Conservation (phyloP, 768 basidiomycete genomes). For the Boletales sp. region DNA sequence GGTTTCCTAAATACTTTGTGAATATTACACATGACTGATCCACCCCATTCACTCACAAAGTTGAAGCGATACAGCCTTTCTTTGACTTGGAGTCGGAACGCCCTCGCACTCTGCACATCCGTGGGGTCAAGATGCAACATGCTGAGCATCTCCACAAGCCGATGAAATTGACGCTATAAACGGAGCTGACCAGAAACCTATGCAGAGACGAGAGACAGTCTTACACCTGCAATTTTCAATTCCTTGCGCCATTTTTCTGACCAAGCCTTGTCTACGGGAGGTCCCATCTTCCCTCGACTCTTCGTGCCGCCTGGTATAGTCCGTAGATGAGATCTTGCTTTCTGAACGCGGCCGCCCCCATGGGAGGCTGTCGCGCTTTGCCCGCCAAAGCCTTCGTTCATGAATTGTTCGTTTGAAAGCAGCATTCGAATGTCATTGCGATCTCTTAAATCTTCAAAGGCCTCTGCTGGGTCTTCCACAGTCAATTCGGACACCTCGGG, state of each 20-base stretch:
- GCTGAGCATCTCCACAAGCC: constrained; percentile 89
- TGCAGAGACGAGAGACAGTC: constrained; percentile 10
- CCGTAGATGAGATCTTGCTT: constrained; percentile 39
- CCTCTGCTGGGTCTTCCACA: constrained; percentile 97
- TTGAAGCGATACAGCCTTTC: constrained; percentile 94
- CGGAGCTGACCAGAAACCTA: background rate
- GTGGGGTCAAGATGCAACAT: constrained; percentile 63
- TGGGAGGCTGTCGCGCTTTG: constrained; percentile 36
- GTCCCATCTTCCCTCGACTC: constrained; percentile 62
- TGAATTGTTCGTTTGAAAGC: constrained; percentile 58
- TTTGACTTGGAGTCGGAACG: constrained; percentile 89
- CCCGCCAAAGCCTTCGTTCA: constrained; percentile 63
- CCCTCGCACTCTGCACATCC: constrained; percentile 51
- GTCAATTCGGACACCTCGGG: constrained; percentile 85
- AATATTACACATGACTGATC: background rate
- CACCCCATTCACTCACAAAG: constrained; percentile 55
- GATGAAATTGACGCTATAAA: constrained; percentile 84
- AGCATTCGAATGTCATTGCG: constrained; percentile 86
- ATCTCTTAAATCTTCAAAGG: constrained; percentile 94
- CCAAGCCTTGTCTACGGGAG: constrained; percentile 76
- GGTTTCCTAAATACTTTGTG: constrained; percentile 56
- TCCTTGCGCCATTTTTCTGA: constrained; percentile 75
- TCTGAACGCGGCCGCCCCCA: constrained; percentile 42
- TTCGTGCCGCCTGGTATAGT: constrained; percentile 11
- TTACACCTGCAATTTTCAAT: constrained; percentile 86